Evolutionary conservation across 176 grass and related monocot genomes (phyloP).

Genomic region (Guadua angustifolia): DNA sequence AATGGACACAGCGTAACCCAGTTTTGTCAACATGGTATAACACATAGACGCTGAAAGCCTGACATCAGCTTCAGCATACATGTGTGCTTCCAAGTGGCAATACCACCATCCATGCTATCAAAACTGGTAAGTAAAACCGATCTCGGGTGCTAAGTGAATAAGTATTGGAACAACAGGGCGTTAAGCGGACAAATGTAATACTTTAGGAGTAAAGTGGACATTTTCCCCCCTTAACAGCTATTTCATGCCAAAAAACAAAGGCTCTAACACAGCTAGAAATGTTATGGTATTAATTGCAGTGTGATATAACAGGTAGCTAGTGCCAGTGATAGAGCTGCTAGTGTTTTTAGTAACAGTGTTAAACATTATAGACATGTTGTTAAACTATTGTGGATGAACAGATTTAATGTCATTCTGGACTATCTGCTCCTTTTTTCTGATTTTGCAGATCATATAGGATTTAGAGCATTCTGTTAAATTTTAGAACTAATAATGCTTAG

Average conservation of each 20-base stretch:
- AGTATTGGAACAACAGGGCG: neutral
- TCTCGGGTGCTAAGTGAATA: neutral
- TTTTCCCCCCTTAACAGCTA: neutral
- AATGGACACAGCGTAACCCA: fast-evolving
- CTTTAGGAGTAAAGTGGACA: neutral
- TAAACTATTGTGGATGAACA: neutral
- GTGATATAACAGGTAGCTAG: neutral
- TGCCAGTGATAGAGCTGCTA: neutral
- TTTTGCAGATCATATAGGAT: neutral
- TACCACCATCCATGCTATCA: neutral
- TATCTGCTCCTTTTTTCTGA: neutral
- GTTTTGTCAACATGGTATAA: neutral
- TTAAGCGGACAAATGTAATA: neutral
- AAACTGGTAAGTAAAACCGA: neutral
- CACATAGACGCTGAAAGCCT: neutral
- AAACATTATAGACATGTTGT: neutral
- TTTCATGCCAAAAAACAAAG: neutral
- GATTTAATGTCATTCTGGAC: neutral
- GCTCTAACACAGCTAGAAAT: neutral
- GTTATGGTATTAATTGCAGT: neutral
- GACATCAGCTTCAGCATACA: neutral
- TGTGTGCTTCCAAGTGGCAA: neutral
- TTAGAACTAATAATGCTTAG: neutral
- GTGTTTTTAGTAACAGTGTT: neutral
- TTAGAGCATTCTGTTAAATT: slow-evolving; percentile 1